Evolutionary conservation across 78 protist genomes (phyloP).

Genomic region (Dictyostelium firmibasis): DNA sequence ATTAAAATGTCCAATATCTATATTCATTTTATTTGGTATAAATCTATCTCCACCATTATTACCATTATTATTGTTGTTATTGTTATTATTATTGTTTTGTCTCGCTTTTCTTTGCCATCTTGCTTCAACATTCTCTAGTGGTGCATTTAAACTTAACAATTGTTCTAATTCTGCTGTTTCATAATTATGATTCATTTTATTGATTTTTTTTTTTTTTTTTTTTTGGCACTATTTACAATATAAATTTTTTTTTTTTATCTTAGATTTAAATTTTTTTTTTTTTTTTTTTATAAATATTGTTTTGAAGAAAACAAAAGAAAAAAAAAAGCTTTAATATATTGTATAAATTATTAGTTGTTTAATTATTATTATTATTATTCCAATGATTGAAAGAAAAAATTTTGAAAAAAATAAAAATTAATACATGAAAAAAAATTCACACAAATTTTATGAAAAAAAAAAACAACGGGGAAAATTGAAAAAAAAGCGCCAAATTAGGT

Average conservation of each 20-base stretch:
- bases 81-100: neutral
- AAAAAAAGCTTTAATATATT: too few species aligned
- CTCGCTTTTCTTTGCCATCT: slow-evolving; percentile 76
- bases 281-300: neutral
- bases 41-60: slow-evolving; percentile 58
- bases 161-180: slow-evolving; percentile 65
- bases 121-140: slow-evolving; percentile 66
- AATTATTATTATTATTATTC: neutral
- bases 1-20: slow-evolving; percentile 74
- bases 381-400: neutral
- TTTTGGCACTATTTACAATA: neutral
- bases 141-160: slow-evolving; percentile 50
- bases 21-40: slow-evolving; percentile 72
- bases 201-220: neutral
- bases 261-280: neutral
- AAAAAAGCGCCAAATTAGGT: neutral
- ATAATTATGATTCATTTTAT: slow-evolving; percentile 61
- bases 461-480: neutral
- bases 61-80: neutral
- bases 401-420: neutral
- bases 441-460: neutral
- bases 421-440: too few species aligned
- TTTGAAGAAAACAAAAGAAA: neutral
- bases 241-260: neutral
- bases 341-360: neutral